Conservation (phyloP, 164 flowering plant genomes). For the Cinnamomum chago region DNA sequence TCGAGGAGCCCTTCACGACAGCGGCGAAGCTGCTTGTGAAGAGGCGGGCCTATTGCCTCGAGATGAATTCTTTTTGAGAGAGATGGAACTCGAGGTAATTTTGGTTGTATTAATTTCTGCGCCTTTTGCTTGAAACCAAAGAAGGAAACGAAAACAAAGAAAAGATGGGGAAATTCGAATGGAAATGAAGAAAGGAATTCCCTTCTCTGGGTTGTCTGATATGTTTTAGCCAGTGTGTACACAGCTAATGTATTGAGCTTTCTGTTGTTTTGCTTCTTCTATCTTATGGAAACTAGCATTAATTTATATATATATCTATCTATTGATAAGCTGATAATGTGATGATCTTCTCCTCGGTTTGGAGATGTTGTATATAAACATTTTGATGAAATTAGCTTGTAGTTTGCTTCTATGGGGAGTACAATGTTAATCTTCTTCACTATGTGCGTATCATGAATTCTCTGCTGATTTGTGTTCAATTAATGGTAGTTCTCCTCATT, state of each 20-base stretch:
- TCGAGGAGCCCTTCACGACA: slow-evolving; percentile 71
- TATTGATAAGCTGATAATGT: slow-evolving; percentile 1
- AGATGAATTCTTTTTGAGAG: slow-evolving; percentile 76
- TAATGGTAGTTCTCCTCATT: no score
- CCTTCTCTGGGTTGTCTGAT: background rate
- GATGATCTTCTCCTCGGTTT: background rate
- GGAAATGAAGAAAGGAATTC: background rate
- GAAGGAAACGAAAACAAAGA: background rate
- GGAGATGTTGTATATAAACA: slow-evolving; percentile 7
- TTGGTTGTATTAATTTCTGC: background rate
- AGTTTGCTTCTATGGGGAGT: background rate
- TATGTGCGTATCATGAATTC: background rate
- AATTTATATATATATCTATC: background rate
- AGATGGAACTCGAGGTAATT: background rate
- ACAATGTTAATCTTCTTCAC: background rate
- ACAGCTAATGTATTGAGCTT: background rate
- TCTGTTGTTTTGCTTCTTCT: background rate
- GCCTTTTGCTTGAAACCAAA: background rate
- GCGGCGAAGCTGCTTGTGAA: slow-evolving; percentile 72
- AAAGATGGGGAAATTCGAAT: background rate
- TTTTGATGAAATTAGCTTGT: background rate
- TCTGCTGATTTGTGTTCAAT: background rate
- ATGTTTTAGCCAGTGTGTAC: background rate
- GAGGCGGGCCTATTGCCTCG: slow-evolving; percentile 77
- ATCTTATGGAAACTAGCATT: background rate